Evolutionary conservation across 2,329 filamentous ascomycete species (phyloP).

Genomic region (Microsporum audouinii): DNA sequence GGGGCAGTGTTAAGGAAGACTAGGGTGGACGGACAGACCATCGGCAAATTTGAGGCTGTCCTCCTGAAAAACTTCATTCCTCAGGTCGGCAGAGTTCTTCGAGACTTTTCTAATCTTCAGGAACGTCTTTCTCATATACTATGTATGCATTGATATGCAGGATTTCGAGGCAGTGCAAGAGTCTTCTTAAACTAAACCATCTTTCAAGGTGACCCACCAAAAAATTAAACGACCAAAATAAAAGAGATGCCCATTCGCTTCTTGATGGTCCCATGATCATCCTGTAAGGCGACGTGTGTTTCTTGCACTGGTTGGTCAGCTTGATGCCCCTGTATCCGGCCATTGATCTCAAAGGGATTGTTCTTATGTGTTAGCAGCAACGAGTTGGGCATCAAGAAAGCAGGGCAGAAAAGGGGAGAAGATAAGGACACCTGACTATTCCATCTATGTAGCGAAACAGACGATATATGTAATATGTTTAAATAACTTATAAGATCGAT

Average conservation of each 20-base stretch:
- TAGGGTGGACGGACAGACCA: background rate
- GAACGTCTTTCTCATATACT: background rate
- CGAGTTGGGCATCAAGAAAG: slow-evolving; percentile 5
- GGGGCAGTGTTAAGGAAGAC: background rate
- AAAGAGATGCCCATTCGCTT: background rate
- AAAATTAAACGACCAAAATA: background rate
- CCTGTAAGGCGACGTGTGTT: background rate
- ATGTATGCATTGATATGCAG: background rate
- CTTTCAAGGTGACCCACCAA: background rate
- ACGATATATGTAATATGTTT: background rate
- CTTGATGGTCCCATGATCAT: background rate
- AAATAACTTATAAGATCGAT: background rate
- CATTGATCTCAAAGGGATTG: background rate
- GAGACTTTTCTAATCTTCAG: background rate
- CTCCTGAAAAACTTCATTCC: background rate
- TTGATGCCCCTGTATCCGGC: background rate
- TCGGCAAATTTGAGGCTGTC: background rate
- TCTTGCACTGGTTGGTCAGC: background rate
- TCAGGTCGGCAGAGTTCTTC: background rate
- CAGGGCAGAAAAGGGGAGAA: background rate
- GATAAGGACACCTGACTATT: background rate
- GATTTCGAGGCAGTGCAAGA: background rate
- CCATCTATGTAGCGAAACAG: background rate
- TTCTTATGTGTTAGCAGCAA: background rate
- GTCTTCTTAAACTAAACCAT: background rate